Evolutionary conservation across 2,329 filamentous ascomycete genomes (phyloP).

Genomic region (Penicillium paneum): DNA sequence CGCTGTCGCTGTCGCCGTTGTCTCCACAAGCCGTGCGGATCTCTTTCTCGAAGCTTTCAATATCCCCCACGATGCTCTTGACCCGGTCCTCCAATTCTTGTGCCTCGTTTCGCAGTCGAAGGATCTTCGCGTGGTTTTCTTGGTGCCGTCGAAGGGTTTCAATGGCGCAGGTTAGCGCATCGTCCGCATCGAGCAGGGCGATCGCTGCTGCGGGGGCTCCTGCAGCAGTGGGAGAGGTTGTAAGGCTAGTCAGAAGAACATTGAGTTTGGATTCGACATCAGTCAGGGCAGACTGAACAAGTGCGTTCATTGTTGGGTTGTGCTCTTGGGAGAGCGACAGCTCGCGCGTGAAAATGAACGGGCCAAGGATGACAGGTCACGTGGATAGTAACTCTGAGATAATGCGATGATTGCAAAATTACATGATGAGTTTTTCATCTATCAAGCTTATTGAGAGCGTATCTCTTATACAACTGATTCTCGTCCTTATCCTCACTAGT

Average conservation of each 20-base stretch:
- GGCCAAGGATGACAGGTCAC: conserved; percentile 6
- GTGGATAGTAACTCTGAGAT: background rate
- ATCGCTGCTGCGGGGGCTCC: conserved; percentile 42
- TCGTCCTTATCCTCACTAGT: background rate
- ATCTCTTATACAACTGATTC: background rate
- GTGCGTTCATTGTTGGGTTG: conserved; percentile 37
- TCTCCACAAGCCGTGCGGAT: conserved; percentile 35
- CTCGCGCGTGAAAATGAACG: background rate
- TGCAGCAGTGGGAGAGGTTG: conserved; percentile 44
- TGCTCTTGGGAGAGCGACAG: background rate
- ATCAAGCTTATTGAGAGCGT: background rate
- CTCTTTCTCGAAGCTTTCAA: conserved; percentile 41
- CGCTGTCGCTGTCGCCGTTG: conserved; percentile 32
- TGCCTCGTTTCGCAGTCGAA: conserved; percentile 42
- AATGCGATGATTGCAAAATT: background rate
- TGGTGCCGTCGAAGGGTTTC: conserved; percentile 45
- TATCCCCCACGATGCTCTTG: conserved; percentile 41
- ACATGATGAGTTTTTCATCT: background rate
- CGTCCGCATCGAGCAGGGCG: conserved; percentile 43
- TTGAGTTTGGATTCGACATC: conserved; percentile 44
- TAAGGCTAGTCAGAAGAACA: conserved; percentile 41
- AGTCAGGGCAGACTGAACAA: conserved; percentile 39
- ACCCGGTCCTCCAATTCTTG: conserved; percentile 40
- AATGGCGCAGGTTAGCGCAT: conserved; percentile 41
- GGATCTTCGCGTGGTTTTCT: conserved; percentile 43